Evolutionary conservation across 148 eudicot species (phyloP), one percentile per base, ranked within the genome.

Genomic region (Rhododendron henanense): DNA sequence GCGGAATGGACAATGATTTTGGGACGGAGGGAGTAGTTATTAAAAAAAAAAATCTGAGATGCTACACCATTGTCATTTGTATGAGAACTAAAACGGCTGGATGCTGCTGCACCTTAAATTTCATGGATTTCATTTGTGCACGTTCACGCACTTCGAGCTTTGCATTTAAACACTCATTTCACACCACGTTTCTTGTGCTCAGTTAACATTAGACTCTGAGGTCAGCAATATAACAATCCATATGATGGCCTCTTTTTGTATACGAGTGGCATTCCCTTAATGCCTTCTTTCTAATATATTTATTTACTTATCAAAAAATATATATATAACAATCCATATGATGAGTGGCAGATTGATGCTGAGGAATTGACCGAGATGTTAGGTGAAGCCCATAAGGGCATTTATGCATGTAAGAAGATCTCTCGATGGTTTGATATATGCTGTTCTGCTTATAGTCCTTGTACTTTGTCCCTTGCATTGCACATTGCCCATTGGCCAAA

Each of bases 401-500:
- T 82, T 39, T 44, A 41, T 82, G 84, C 50, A 37, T 16, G 33
- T 45, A 81, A 63, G 53, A 47, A 69, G 25, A 44, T 28, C 41
- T 47, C 23, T 47, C 28, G 5, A 83, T 45, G 41, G 19, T 61
- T 63, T 69, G 15, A 45, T 82, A 28, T 21, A 31, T 10, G 59
- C 8, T 37, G 33, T 41, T 79, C 28, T n/a, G 13, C 50, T 47
- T 45, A 59, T 35, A 21, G 45, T 82, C 25, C 21, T n/a, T 33
- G 28, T 19, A 19, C 41, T 71, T 41, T 61, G 59, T 83, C 57
- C 41, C 85, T 83, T 67, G n/a, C 67, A 82, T 33, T 59, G 74
- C 41, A n/a, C 83, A 53, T 31, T 69, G 35, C n/a, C 75, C 75
- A 69, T 31, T 69, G 35, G 9, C 75, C 75, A 69, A 11, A 51